Percentiles rank a stretch among this genome's conserved stretches.
These are phyloP conservation scores for Dioscorea alata DNA, from an alignment of 106 monocot genomes.

Conservation along the genomic window DNA sequence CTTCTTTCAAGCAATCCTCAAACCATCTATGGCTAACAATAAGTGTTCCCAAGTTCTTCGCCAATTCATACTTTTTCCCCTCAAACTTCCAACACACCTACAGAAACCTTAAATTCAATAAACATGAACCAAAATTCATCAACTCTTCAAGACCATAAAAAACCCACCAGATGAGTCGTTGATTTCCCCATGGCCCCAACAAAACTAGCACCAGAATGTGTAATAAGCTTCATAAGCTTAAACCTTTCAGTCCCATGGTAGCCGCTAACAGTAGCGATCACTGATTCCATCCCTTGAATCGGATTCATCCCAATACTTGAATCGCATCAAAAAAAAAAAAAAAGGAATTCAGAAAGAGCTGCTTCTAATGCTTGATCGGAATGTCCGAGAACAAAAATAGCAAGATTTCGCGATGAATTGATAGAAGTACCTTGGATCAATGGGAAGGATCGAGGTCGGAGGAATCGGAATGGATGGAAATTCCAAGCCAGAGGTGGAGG, in stretches of 20 bases:
- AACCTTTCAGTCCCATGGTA: slow-evolving; percentile 82
- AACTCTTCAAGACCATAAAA: neutral
- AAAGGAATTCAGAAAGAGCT: neutral
- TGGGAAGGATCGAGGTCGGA: neutral
- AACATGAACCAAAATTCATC: neutral
- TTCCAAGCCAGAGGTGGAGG: neutral
- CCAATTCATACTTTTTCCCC: slow-evolving; percentile 75
- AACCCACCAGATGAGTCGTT: slow-evolving; percentile 79
- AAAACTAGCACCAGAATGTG: slow-evolving; percentile 67
- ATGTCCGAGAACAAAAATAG: neutral
- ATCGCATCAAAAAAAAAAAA: neutral
- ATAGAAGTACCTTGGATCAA: neutral
- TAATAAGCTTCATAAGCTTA: slow-evolving; percentile 82
- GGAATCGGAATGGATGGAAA: neutral
- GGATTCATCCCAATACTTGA: slow-evolving; percentile 1
- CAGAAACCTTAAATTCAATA: neutral
- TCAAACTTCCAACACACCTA: slow-evolving; percentile 90
- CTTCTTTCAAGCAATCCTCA: slow-evolving; percentile 79
- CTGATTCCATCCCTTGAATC: slow-evolving; percentile 66
- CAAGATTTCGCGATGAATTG: no score
- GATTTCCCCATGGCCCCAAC: slow-evolving; percentile 71
- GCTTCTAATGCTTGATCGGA: neutral
- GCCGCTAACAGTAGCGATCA: slow-evolving; percentile 77
- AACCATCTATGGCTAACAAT: slow-evolving; percentile 85
- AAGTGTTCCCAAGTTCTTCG: slow-evolving; percentile 42